Conservation (phyloP, 192 early-diverging fungal genomes). For the Pilobolus umbonatus region DNA sequence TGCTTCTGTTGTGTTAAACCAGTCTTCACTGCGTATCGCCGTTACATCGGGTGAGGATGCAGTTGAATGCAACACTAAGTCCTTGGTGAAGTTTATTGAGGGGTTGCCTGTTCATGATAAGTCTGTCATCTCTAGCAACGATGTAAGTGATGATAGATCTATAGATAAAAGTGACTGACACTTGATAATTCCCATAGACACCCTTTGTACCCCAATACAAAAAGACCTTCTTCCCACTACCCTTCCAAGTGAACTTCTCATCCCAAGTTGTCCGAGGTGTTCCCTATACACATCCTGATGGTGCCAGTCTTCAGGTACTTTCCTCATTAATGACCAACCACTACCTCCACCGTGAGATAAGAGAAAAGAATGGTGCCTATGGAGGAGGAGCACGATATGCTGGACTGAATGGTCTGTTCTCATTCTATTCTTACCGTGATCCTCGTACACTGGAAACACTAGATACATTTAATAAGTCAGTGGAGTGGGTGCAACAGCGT, state of each 20-base stretch:
- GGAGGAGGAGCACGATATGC: constrained; percentile 82
- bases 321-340: constrained; percentile 80
- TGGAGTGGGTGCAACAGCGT: constrained; percentile 62
- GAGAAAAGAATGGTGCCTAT: constrained; percentile 96
- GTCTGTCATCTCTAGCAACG: neutral
- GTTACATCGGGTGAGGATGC: constrained; percentile 50
- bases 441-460: constrained; percentile 73
- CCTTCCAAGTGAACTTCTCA: constrained; percentile 84
- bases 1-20: constrained; percentile 39
- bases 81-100: constrained; percentile 38
- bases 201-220: constrained; percentile 45
- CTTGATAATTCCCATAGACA: constrained; percentile 16
- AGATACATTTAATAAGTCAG: constrained; percentile 56
- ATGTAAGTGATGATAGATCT: constrained; percentile 6
- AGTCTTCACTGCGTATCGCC: constrained; percentile 42
- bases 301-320: constrained; percentile 71
- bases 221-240: constrained; percentile 77
- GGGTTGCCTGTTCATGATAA: constrained; percentile 23
- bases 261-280: constrained; percentile 70
- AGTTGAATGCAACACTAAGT: constrained; percentile 40
- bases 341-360: constrained; percentile 93
- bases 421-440: constrained; percentile 92
- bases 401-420: constrained; percentile 72
- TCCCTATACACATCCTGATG: constrained; percentile 81
- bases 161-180: neutral